These are phyloP conservation scores for Pulveroboletus sp. DNA, from an alignment of 768 basidiomycete genomes.

Conservation along the genomic window DNA sequence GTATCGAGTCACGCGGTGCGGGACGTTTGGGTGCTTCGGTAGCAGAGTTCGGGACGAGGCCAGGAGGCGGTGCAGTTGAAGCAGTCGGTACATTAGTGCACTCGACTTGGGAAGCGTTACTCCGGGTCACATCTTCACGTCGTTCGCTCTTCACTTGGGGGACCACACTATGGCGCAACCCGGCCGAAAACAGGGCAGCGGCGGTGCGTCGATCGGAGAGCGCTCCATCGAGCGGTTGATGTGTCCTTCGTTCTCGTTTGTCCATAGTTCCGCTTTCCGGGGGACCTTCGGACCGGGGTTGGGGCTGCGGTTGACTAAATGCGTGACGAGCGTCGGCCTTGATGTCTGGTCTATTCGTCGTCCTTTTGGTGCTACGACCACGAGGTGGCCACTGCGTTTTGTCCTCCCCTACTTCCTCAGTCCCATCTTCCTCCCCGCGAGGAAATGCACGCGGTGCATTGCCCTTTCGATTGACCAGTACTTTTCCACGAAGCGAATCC, in stretches of 20 bases:
- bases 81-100: background rate
- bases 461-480: conserved; percentile 18
- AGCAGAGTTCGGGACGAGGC: background rate
- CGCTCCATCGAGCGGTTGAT: background rate
- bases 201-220: background rate
- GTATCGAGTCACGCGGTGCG: conserved; percentile 14
- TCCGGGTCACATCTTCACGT: background rate
- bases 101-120: conserved; percentile 4
- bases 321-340: conserved; percentile 5
- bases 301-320: conserved; percentile 11
- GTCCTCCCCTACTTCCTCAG: background rate
- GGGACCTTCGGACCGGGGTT: background rate
- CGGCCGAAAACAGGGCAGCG: conserved; percentile 2
- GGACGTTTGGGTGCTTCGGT: conserved; percentile 10
- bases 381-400: conserved; percentile 17
- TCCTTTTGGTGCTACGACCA: background rate
- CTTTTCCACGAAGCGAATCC: conserved; percentile 13
- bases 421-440: background rate
- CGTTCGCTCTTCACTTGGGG: background rate
- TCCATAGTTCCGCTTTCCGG: background rate
- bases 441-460: conserved; percentile 7
- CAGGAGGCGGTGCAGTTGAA: background rate
- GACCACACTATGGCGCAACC: too few species aligned
- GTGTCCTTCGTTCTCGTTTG: background rate
- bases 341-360: background rate